Base-by-base conservation (phyloP, 225 moss, liverwort and hornwort species). In the Lunularia cruciata region DNA sequence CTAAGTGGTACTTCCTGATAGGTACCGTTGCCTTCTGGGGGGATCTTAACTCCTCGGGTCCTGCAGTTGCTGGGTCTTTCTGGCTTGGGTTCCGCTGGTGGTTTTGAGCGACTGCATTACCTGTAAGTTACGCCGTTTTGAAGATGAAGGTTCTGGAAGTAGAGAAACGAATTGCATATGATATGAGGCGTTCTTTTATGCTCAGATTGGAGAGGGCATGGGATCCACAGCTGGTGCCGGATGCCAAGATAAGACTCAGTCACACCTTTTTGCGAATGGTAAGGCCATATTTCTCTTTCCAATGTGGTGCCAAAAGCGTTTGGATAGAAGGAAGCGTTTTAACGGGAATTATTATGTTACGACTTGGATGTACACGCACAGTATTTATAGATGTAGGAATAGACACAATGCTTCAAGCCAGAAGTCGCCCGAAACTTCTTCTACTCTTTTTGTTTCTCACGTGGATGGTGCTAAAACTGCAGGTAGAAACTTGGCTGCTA, bases 221-320 rank as follows among this genome's bases (percentile, higher is more conserved):
- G 94, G 94, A 95, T 85, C 85, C 94, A 51, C 54, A 83, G 47
- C 78, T 95, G 70, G 91, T 95, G 43, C 85, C 84, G n/a, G 89
- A 83, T 72, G 80, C 86, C 39, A 89, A 83, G 68, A 76, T 20
- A 75, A 70, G 74, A 71, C 85, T 95, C 45, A 91, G 89, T 73
- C 80, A 82, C 76, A 87, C 86, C 60, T 95, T 95, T 79, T 83
- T 95, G 69, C 87, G 91, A 68, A 73, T 72, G 79, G 87, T 88
- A 87, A 61, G 73, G 15, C 58, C 22, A 31, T 27, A n/a, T 34
- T 34, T 13, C 13, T 28, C 57, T 3, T 13, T 60, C 37, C 11
- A 1, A 20, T 4, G 1, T 60, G 58, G n/a, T 18, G 33, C 10
- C 9, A 16, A 60, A 60, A 36, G 23, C 2, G 27, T 56, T 56